These are phyloP conservation scores for Dissophora ornata DNA, from an alignment of 192 early-diverging fungal genomes.

Conservation along the genomic window DNA sequence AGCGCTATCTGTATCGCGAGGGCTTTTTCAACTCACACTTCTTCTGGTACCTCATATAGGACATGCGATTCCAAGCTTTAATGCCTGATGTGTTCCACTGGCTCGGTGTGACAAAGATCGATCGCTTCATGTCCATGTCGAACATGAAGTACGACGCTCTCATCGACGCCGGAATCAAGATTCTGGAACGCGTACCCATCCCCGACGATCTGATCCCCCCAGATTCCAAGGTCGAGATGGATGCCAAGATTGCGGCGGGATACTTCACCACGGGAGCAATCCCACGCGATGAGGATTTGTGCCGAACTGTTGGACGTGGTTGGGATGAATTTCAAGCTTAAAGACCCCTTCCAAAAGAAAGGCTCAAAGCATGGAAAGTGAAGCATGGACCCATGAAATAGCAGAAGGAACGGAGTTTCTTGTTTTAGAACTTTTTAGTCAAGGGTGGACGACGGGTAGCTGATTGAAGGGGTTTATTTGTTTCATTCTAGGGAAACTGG, in stretches of 20 bases:
- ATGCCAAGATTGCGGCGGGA: slow-evolving; percentile 96
- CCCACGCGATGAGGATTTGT: slow-evolving; percentile 68
- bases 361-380: too few relatives aligned
- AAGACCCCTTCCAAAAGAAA: too few relatives aligned
- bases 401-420: too few relatives aligned
- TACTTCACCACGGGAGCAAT: slow-evolving; percentile 85
- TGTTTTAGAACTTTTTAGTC: too few relatives aligned
- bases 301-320: slow-evolving; percentile 81
- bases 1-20: too few relatives aligned
- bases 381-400: too few relatives aligned
- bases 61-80: slow-evolving; percentile 96
- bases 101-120: slow-evolving; percentile 94
- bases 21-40: too few relatives aligned
- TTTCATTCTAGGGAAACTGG: too few relatives aligned
- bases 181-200: slow-evolving; percentile 89
- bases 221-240: slow-evolving; percentile 94
- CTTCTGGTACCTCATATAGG: slow-evolving; percentile 69
- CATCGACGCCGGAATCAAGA: slow-evolving; percentile 78
- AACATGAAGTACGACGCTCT: slow-evolving; percentile 92
- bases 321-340: slow-evolving; percentile 75
- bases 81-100: slow-evolving; percentile 98
- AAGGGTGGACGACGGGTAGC: too few relatives aligned
- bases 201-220: slow-evolving; percentile 90
- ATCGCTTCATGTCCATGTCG: slow-evolving; percentile 82
- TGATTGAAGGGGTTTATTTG: too few relatives aligned